These are phyloP conservation scores for Umbelopsis sp. DNA, from an alignment of 192 early-diverging fungal species.

Conservation along the genomic window DNA sequence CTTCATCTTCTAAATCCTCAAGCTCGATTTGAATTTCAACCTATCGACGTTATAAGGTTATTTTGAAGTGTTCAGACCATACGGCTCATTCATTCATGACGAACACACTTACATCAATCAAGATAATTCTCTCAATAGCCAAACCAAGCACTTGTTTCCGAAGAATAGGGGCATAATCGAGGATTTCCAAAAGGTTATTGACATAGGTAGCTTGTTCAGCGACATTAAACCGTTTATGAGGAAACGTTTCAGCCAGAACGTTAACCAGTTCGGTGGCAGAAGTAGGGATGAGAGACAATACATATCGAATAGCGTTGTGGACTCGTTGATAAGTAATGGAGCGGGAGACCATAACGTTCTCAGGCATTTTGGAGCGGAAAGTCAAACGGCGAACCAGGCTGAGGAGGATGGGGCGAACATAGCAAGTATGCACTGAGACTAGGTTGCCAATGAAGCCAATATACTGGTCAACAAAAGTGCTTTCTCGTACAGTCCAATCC, in stretches of 20 bases:
- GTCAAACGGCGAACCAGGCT: constrained; percentile 59
- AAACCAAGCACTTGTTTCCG: constrained; percentile 71
- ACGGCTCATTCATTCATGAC: background rate
- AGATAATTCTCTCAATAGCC: constrained; percentile 80
- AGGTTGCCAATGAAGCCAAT: constrained; percentile 68
- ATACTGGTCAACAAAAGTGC: constrained; percentile 58
- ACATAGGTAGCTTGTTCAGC: constrained; percentile 65
- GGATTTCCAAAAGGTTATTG: constrained; percentile 72
- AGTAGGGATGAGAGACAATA: constrained; percentile 72
- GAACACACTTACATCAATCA: constrained; percentile 76
- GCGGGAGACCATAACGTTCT: constrained; percentile 16
- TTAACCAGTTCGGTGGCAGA: constrained; percentile 64
- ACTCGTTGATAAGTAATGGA: constrained; percentile 53
- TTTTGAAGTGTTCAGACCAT: background rate
- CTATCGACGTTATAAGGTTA: constrained; percentile 36
- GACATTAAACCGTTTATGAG: constrained; percentile 68
- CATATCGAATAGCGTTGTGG: constrained; percentile 60
- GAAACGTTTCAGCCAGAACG: constrained; percentile 67
- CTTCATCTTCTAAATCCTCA: constrained; percentile 79
- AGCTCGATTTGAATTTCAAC: constrained; percentile 89
- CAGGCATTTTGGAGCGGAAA: constrained; percentile 43
- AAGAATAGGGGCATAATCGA: constrained; percentile 78
- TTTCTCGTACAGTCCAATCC: constrained; percentile 57
- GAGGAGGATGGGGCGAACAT: constrained; percentile 59
- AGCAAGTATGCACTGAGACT: constrained; percentile 73